phyloP scores from a whole-genome alignment of 805 yeast species.

The Monosporozyma aerobia region DNA sequence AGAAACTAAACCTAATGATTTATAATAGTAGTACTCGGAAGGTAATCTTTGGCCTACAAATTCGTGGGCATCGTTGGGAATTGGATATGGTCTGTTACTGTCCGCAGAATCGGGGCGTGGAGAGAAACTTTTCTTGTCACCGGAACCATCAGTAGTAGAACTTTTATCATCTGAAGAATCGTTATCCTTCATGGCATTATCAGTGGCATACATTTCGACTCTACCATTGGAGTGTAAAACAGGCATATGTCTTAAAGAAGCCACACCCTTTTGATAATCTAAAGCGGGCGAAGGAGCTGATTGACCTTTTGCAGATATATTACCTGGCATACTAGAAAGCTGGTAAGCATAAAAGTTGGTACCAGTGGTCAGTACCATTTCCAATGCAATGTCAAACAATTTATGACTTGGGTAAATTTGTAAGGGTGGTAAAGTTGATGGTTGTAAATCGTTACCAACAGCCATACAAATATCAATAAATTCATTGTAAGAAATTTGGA shows the following conservation, averaged over 20 bases:
- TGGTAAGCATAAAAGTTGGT: slow-evolving; percentile 39
- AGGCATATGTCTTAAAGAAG: slow-evolving; percentile 65
- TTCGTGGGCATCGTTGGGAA: slow-evolving; percentile 76
- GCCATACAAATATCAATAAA: slow-evolving; percentile 68
- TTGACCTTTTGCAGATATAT: background rate
- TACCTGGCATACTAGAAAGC: slow-evolving; percentile 28
- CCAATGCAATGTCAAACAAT: slow-evolving; percentile 31
- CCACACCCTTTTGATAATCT: slow-evolving; percentile 55
- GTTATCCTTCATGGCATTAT: slow-evolving; percentile 11
- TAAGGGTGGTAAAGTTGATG: slow-evolving; percentile 45
- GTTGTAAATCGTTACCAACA: slow-evolving; percentile 72
- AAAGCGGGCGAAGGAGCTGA: slow-evolving; percentile 30
- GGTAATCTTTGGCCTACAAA: slow-evolving; percentile 79
- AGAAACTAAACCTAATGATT: slow-evolving; percentile 59
- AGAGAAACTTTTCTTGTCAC: background rate
- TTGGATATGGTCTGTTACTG: background rate
- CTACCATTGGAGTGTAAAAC: slow-evolving; percentile 60
- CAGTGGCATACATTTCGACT: slow-evolving; percentile 48
- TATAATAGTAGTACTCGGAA: slow-evolving; percentile 74
- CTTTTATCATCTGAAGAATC: background rate
- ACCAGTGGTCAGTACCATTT: slow-evolving; percentile 34
- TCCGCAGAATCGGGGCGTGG: background rate
- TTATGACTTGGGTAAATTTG: slow-evolving; percentile 27
- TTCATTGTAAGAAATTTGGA: slow-evolving; percentile 53
- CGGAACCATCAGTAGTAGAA: background rate